Evolutionary conservation across 257 asterid species (phyloP).

Genomic region (Penstemon eatonii): DNA sequence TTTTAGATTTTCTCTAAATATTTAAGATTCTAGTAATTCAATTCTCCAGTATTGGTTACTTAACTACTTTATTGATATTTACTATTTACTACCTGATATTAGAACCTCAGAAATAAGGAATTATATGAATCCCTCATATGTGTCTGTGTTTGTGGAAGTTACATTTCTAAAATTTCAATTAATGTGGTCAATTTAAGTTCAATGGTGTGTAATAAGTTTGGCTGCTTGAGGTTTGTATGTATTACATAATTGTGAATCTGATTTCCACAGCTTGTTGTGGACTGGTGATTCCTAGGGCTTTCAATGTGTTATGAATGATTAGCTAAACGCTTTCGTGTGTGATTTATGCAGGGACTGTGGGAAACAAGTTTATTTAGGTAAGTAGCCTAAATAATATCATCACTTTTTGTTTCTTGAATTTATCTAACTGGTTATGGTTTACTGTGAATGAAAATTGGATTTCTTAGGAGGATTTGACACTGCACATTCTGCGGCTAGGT

Average conservation of each 20-base stretch:
- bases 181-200: conserved; percentile 15
- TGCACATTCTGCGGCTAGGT: conserved; percentile 98
- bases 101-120: conserved; percentile 22
- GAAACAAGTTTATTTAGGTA: conserved; percentile 94
- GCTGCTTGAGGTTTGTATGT: conserved; percentile 18
- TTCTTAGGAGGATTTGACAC: conserved; percentile 93
- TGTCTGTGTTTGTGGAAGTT: conserved; percentile 8
- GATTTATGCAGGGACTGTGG: conserved; percentile 88
- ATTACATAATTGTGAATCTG: conserved; percentile 15
- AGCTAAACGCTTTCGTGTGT: conserved; percentile 23
- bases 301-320: conserved; percentile 11
- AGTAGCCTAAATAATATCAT: conserved; percentile 22
- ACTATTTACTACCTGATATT: not conserved
- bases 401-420: conserved; percentile 1
- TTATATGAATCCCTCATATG: conserved; percentile 1
- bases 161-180: conserved; percentile 2
- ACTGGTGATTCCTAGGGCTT: conserved; percentile 9
- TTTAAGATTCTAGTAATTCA: no score
- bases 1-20: no score
- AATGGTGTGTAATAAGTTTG: conserved; percentile 15
- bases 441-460: conserved; percentile 25
- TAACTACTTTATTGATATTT: no score
- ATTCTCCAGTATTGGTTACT: no score
- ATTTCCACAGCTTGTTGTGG: conserved; percentile 13
- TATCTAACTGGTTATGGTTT: conserved; percentile 24